phyloP scores from a whole-genome alignment of 768 basidiomycete species.

The Amanita pseudoporphyria region DNA sequence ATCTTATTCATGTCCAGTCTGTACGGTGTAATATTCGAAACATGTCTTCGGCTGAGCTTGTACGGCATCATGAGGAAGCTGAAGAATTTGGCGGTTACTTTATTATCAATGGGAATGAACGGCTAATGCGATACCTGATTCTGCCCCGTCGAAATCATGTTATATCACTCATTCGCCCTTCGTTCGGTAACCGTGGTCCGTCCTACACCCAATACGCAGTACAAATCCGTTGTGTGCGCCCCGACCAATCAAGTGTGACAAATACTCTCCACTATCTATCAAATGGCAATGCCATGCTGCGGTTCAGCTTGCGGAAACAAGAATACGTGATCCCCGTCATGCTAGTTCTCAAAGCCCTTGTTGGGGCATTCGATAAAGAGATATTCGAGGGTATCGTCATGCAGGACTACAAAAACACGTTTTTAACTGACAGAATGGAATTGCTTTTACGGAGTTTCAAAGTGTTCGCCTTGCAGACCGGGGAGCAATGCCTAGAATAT shows the following conservation, averaged over 20 bases:
- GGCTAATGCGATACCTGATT: conserved; percentile 95
- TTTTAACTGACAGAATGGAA: conserved; percentile 95
- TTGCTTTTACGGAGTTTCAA: conserved; percentile 92
- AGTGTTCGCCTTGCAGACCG: conserved; percentile 78
- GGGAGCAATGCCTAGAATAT: conserved; percentile 88
- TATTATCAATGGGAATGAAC: conserved; percentile 97
- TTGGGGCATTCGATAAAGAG: conserved; percentile 87
- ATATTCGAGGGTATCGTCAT: conserved; percentile 96
- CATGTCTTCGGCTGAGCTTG: conserved; percentile 79
- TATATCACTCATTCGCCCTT: conserved; percentile 83
- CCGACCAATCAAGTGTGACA: conserved; percentile 87
- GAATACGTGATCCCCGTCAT: conserved; percentile 98
- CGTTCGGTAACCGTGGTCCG: conserved; percentile 87
- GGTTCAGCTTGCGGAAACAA: conserved; percentile 95
- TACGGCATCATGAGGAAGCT: conserved; percentile 87
- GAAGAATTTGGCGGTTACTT: conserved; percentile 99
- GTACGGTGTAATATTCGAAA: conserved; percentile 85
- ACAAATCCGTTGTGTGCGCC: conserved; percentile 89
- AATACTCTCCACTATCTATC: conserved; percentile 97
- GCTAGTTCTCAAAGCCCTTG: conserved; percentile 89
- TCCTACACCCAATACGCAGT: conserved; percentile 93
- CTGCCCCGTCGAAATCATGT: conserved; percentile 94
- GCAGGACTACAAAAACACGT: conserved; percentile 95
- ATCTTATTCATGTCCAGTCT: conserved; percentile 40
- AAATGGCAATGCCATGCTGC: conserved; percentile 92